Conservation (phyloP, 2,329 filamentous ascomycete species). For the Pseudocercospora vitis region DNA sequence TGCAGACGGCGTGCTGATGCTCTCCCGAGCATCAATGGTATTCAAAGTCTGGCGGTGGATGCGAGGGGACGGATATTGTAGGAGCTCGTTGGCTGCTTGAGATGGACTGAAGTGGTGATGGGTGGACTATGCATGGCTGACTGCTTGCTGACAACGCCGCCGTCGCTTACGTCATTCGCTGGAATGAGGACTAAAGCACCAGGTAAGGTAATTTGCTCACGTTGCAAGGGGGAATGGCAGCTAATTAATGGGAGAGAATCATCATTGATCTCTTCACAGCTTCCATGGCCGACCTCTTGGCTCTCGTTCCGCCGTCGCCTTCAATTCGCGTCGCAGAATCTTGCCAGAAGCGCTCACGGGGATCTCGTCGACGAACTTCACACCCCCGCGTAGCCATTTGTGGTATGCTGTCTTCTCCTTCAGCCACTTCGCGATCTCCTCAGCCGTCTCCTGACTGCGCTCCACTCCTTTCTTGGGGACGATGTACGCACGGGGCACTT, state of each 20-base stretch:
- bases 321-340: constrained; percentile 52
- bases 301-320: constrained; percentile 54
- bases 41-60: not conserved
- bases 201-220: not conserved
- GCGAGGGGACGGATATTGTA: not conserved
- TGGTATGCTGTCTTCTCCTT: constrained; percentile 55
- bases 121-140: constrained; percentile 3
- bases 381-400: constrained; percentile 62
- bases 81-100: not conserved
- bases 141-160: constrained; percentile 8
- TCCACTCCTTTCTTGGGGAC: constrained; percentile 23
- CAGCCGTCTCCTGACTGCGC: constrained; percentile 25
- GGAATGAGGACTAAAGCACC: not conserved
- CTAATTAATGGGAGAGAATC: not conserved
- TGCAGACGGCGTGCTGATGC: constrained; percentile 8
- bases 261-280: not conserved
- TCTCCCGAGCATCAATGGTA: constrained; percentile 10
- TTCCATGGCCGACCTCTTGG: not conserved
- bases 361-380: constrained; percentile 57
- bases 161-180: too few relatives aligned
- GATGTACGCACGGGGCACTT: constrained; percentile 47
- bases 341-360: constrained; percentile 64
- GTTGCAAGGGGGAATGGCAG: not conserved
- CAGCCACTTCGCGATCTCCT: constrained; percentile 58
- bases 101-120: not conserved